These are phyloP conservation scores for Chamaecrista fasciculata DNA, from an alignment of 306 rosid species.

Conservation along the genomic window DNA sequence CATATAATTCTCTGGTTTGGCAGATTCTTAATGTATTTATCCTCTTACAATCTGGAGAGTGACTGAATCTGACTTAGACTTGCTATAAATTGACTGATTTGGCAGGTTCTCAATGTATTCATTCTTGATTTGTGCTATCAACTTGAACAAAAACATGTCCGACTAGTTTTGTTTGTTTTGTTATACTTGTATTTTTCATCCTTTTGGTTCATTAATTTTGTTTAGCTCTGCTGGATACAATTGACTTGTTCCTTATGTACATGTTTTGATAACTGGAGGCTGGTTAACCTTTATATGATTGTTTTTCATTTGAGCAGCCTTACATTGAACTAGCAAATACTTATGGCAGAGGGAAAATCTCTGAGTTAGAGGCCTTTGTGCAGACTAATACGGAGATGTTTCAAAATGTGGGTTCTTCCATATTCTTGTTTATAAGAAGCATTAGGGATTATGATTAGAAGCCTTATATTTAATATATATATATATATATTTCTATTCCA, in stretches of 20 bases:
- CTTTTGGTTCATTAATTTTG: too few species aligned
- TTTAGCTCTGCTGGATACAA: too few species aligned
- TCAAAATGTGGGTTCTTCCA: constrained; percentile 29
- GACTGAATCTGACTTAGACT: neutral
- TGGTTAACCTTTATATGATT: neutral
- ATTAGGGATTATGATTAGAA: constrained; percentile 1
- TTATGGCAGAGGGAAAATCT: constrained; percentile 35
- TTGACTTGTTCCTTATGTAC: too few species aligned
- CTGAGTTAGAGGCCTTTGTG: constrained; percentile 35
- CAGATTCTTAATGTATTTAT: neutral
- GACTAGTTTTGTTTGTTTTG: too few species aligned
- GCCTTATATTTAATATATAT: constrained; percentile 1
- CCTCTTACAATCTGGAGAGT: neutral
- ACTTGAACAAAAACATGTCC: too few species aligned
- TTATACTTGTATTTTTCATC: too few species aligned
- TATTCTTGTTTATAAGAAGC: constrained; percentile 1
- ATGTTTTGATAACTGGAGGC: neutral
- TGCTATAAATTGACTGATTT: neutral
- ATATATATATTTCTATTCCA: neutral
- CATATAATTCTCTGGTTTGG: neutral
- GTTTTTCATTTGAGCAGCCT: constrained; percentile 44
- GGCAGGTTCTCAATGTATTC: neutral
- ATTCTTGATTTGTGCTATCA: too few species aligned
- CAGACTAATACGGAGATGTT: constrained; percentile 31
- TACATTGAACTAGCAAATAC: constrained; percentile 63